Percentiles rank a stretch among this genome's conserved stretches.
Conservation (phyloP, 2,329 filamentous ascomycete genomes). For the Fusarium circinatum region DNA sequence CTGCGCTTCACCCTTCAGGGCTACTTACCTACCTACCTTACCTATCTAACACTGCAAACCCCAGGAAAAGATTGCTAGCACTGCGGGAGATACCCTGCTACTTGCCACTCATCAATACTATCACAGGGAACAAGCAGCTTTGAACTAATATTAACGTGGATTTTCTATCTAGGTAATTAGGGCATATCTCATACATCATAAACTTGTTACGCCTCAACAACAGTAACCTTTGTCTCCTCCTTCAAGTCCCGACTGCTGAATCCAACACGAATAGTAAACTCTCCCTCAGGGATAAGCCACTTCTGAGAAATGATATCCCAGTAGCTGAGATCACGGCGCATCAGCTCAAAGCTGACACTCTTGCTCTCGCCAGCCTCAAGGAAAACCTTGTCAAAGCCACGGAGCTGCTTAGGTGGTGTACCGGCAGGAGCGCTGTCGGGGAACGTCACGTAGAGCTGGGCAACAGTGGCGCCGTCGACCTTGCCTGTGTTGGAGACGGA, state of each 20-base stretch:
- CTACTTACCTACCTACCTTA: too few species aligned
- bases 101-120: background rate
- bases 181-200: conserved; percentile 34
- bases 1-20: too few species aligned
- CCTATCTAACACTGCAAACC: background rate
- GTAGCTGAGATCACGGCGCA: conserved; percentile 59
- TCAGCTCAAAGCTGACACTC: conserved; percentile 57
- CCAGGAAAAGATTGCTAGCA: too few species aligned
- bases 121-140: background rate
- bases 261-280: conserved; percentile 42
- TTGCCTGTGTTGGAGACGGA: conserved; percentile 62
- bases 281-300: conserved; percentile 50
- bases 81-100: background rate
- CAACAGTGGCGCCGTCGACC: conserved; percentile 59
- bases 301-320: conserved; percentile 57
- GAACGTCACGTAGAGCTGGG: conserved; percentile 66
- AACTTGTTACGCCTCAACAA: conserved; percentile 29
- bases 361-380: conserved; percentile 54
- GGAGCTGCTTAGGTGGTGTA: conserved; percentile 61
- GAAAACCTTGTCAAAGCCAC: conserved; percentile 62
- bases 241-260: conserved; percentile 44
- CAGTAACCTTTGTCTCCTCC: conserved; percentile 37
- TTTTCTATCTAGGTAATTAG: conserved; percentile 11
- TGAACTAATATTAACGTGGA: conserved; percentile 1
- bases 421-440: conserved; percentile 49